Percentiles rank a stretch among this genome's conserved stretches.
Evolutionary conservation across 306 rosid genomes (phyloP).

Genomic region (Dalbergia oliveri): DNA sequence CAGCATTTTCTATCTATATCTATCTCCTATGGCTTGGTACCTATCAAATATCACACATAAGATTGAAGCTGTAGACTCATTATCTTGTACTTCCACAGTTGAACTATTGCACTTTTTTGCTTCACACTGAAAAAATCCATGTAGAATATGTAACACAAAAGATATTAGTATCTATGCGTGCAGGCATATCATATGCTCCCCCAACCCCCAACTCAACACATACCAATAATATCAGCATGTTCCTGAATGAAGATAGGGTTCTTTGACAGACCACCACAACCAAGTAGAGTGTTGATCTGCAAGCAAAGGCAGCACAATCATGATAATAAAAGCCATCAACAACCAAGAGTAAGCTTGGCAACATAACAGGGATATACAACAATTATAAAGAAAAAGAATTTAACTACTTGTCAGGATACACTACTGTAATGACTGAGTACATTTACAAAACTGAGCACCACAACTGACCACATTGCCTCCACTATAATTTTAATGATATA

Average conservation of each 20-base stretch:
- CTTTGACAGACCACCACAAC: conserved; percentile 96
- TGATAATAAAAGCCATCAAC: conserved; percentile 26
- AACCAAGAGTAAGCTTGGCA: conserved; percentile 17
- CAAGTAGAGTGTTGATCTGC: conserved; percentile 92
- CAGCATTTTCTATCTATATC: no score
- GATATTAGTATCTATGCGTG: background rate
- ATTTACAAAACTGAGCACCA: background rate
- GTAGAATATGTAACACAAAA: conserved; percentile 25
- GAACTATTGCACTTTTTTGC: conserved; percentile 3
- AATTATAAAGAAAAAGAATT: background rate
- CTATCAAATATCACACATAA: background rate
- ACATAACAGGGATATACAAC: background rate
- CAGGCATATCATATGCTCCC: background rate
- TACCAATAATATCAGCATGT: conserved; percentile 92
- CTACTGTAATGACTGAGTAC: background rate
- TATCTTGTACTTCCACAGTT: background rate
- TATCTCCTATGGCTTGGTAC: no score
- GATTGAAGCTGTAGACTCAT: background rate
- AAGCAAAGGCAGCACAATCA: conserved; percentile 41
- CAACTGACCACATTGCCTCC: background rate
- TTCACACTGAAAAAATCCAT: conserved; percentile 3
- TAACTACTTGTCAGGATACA: background rate
- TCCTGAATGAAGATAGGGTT: conserved; percentile 87
- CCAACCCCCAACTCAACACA: conserved; percentile 33
- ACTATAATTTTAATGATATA: background rate